Evolutionary conservation across 2,329 filamentous ascomycete species (phyloP), one percentile per base, ranked within the genome.

Genomic region (Monosporascus sp.): DNA sequence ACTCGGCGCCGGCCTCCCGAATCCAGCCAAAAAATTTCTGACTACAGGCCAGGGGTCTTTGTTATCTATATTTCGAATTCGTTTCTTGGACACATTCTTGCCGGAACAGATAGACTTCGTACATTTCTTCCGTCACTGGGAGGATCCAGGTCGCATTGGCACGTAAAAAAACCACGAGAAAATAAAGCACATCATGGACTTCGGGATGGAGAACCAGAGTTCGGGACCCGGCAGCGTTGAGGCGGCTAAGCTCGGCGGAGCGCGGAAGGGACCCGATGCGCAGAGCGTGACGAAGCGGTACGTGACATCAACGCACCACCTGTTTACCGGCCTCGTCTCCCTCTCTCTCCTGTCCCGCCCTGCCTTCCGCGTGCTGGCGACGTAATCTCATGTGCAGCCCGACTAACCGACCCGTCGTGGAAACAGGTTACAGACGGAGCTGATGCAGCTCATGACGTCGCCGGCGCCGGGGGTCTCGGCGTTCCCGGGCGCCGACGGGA

Each of bases 401-500:
- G 9, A 44, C 20, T 31, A 8, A 18, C 28, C 22, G 15, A 20
- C n/a, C 17, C 18, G 11, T 18, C 37, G 6, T 3, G 18, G 4
- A 28, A 17, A 17, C 67, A 97, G 94, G 65, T 81, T 99, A 53
- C 94, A 99, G 74, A 95, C 92, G 48, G 94, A 99, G 74, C 82
- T 99, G 62, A 97, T 99, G 93, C 88, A 94, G 72, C 85, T 99
- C 63, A 97, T 99, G 94, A 92, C 91, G 64, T 92, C 92, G 43
- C 87, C 92, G 2, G 92, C 93, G 1, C 91, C 92, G 15, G 94
- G 94, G 61, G 86, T 97, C 66, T 96, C 92, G 52, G 95, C 95
- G 58, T 99, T 99, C 72, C 94, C 94, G 28, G 87, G 90, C 55
- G 86, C 86, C 37, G 90, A 95, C 68, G 89, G 91, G 69, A 94